These are phyloP conservation scores for Lodderomyces theae DNA, from an alignment of 1,139 yeast species.

Conservation along the genomic window DNA sequence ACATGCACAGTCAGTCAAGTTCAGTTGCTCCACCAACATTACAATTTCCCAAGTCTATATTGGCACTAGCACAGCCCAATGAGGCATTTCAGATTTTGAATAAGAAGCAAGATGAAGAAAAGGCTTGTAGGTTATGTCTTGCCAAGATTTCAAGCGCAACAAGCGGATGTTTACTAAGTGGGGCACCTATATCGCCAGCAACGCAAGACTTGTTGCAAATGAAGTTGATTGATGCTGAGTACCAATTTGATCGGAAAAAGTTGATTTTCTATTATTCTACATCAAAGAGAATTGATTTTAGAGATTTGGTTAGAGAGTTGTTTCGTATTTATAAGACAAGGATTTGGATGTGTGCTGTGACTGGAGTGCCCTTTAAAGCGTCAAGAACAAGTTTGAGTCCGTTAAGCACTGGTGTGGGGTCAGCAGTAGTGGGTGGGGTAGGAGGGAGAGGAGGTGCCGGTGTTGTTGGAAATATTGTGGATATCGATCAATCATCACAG, in stretches of 20 bases:
- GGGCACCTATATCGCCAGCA: slow-evolving; percentile 14
- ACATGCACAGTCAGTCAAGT: slow-evolving; percentile 8
- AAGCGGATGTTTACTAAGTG: slow-evolving; percentile 14
- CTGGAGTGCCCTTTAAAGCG: slow-evolving; percentile 28
- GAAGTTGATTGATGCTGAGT: slow-evolving; percentile 75
- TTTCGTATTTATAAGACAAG: slow-evolving; percentile 93
- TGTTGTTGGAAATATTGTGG: neutral
- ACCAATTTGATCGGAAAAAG: slow-evolving; percentile 93
- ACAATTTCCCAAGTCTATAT: slow-evolving; percentile 70
- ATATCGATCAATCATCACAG: slow-evolving; percentile 11
- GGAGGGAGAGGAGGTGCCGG: neutral
- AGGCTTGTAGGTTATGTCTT: slow-evolving; percentile 61
- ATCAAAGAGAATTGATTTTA: slow-evolving; percentile 81
- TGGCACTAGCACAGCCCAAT: slow-evolving; percentile 61
- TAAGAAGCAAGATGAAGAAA: slow-evolving; percentile 69
- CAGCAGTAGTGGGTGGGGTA: neutral
- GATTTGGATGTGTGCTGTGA: slow-evolving; percentile 95
- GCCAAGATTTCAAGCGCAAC: slow-evolving; percentile 53
- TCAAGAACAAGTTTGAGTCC: slow-evolving; percentile 14
- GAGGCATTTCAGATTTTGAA: slow-evolving; percentile 59
- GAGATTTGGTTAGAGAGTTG: slow-evolving; percentile 87
- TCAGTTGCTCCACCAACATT: slow-evolving; percentile 38
- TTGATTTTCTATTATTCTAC: slow-evolving; percentile 81
- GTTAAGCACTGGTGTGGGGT: neutral
- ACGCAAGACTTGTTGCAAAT: slow-evolving; percentile 29